These are phyloP conservation scores for Globisporangium ultimum DNA, from an alignment of 352 stramenopile genomes.

Conservation along the genomic window DNA sequence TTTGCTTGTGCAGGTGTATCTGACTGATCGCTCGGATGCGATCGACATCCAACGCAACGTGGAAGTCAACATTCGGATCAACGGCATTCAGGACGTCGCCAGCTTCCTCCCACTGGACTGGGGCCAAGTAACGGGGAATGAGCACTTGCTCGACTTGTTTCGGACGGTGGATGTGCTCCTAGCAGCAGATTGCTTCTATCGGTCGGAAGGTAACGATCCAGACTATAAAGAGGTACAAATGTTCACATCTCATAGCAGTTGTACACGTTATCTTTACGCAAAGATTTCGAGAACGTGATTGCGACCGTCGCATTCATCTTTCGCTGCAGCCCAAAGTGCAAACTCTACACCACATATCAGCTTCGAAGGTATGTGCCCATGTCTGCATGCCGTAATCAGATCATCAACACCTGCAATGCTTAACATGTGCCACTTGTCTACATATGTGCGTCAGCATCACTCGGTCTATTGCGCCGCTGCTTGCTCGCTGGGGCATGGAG, in stretches of 20 bases:
- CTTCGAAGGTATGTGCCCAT: conserved; percentile 35
- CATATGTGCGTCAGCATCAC: conserved; percentile 31
- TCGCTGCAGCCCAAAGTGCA: conserved; percentile 35
- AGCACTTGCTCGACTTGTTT: conserved; percentile 27
- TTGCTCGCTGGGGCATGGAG: conserved; percentile 46
- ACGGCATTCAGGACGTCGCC: conserved; percentile 27
- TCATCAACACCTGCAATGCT: neutral
- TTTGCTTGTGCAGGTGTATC: conserved; percentile 23
- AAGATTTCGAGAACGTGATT: conserved; percentile 72
- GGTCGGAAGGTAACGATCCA: conserved; percentile 36
- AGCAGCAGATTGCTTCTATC: conserved; percentile 72
- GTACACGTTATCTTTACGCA: neutral
- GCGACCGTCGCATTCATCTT: conserved; percentile 65
- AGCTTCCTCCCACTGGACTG: conserved; percentile 46
- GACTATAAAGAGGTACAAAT: too few relatives aligned
- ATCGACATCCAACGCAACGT: conserved; percentile 46
- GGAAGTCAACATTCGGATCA: conserved; percentile 48
- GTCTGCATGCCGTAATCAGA: too few relatives aligned
- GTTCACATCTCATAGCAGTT: too few relatives aligned
- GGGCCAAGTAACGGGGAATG: conserved; percentile 32
- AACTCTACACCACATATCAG: conserved; percentile 64
- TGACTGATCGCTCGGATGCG: conserved; percentile 54
- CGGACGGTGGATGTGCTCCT: conserved; percentile 42
- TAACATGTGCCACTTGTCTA: neutral
- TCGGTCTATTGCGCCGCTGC: conserved; percentile 49